Percentiles rank a stretch among this genome's conserved stretches.
Conservation (phyloP, 1,284 basidiomycete species). For the Tetrapyrgos nigripes region DNA sequence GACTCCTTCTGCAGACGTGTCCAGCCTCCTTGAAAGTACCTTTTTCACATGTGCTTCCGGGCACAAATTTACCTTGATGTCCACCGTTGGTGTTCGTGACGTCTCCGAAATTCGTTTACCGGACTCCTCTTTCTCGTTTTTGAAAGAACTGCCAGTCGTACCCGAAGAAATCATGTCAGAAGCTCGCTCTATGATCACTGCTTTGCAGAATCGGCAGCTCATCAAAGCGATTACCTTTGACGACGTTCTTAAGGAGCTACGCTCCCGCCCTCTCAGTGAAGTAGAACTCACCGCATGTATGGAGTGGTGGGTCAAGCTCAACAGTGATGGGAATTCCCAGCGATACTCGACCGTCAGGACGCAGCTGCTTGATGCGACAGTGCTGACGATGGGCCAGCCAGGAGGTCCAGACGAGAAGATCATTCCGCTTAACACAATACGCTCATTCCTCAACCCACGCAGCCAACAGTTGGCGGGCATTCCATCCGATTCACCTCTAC, state of each 20-base stretch:
- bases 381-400: slow-evolving; percentile 56
- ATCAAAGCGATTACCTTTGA: slow-evolving; percentile 86
- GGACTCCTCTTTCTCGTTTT: slow-evolving; percentile 79
- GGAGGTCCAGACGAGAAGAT: slow-evolving; percentile 55
- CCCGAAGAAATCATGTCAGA: slow-evolving; percentile 69
- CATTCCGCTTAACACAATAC: slow-evolving; percentile 73
- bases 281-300: slow-evolving; percentile 85
- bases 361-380: slow-evolving; percentile 74
- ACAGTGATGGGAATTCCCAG: slow-evolving; percentile 49
- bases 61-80: slow-evolving; percentile 76
- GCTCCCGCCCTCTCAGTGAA: slow-evolving; percentile 73
- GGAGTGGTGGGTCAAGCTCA: slow-evolving; percentile 87
- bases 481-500: slow-evolving; percentile 85
- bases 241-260: slow-evolving; percentile 88
- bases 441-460: slow-evolving; percentile 78
- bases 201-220: slow-evolving; percentile 71
- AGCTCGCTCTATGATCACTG: slow-evolving; percentile 70
- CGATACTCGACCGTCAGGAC: slow-evolving; percentile 57
- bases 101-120: slow-evolving; percentile 82
- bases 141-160: slow-evolving; percentile 83
- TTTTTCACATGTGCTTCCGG: slow-evolving; percentile 77
- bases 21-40: slow-evolving; percentile 75
- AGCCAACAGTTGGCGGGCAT: slow-evolving; percentile 60
- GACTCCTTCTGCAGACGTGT: slow-evolving; percentile 89
- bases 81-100: slow-evolving; percentile 78